phyloP scores from a whole-genome alignment of 257 asterid genomes.

The Solanum piurae region DNA sequence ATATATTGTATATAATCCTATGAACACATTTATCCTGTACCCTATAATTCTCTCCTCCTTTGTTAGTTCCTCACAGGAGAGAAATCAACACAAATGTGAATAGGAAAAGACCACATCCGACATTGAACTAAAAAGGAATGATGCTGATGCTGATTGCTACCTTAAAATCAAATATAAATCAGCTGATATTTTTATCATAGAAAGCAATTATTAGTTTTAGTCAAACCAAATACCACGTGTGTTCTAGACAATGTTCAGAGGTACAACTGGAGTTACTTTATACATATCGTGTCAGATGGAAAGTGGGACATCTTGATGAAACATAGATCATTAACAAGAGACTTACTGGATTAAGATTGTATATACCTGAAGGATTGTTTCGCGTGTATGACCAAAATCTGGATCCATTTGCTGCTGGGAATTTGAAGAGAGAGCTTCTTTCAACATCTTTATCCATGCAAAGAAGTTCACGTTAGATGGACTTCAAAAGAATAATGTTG shows the following conservation, averaged over 20 bases:
- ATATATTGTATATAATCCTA: not conserved
- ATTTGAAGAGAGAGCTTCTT: slow-evolving; percentile 64
- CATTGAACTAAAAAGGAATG: not conserved
- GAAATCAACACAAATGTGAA: not conserved
- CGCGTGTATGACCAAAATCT: slow-evolving; percentile 60
- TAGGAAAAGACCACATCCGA: not conserved
- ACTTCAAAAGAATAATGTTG: not conserved
- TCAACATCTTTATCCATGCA: slow-evolving; percentile 40
- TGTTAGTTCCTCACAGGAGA: not conserved
- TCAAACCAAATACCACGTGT: not conserved
- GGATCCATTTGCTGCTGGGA: slow-evolving; percentile 41
- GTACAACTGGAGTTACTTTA: not conserved
- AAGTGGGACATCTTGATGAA: not conserved
- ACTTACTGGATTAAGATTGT: not conserved
- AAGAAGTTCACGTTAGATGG: not conserved
- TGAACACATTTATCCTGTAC: not conserved
- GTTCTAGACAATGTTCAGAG: not conserved
- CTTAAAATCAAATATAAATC: not conserved
- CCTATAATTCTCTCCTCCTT: not conserved
- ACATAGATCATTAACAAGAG: not conserved
- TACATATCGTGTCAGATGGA: not conserved
- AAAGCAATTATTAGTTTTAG: not conserved
- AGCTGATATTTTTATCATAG: not conserved
- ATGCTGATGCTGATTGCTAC: not conserved
- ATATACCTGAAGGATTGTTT: slow-evolving; percentile 75